Evolutionary conservation across 768 basidiomycete species (phyloP).

Genomic region (Kwoniella europaea): DNA sequence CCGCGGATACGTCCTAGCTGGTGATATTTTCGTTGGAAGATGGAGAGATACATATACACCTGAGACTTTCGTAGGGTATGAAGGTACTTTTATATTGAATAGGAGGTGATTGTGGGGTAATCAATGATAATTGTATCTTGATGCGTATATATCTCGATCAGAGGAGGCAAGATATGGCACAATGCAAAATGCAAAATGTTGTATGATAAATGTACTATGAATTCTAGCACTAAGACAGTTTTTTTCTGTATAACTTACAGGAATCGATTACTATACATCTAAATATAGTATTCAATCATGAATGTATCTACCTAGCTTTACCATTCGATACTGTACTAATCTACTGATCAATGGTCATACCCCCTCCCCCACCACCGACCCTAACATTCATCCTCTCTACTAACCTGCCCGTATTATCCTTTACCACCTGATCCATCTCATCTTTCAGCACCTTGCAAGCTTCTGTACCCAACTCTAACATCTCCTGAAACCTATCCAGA

Average conservation of each 20-base stretch:
- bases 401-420: conserved; percentile 67
- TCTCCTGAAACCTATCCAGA: conserved; percentile 87
- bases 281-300: not conserved
- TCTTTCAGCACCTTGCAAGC: conserved; percentile 76
- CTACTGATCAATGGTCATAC: not conserved
- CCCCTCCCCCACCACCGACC: conserved; percentile 27
- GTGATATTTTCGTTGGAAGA: conserved; percentile 55
- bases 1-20: conserved; percentile 55
- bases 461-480: conserved; percentile 77
- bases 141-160: too few species aligned
- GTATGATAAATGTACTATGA: not conserved
- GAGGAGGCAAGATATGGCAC: too few species aligned
- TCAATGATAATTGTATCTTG: not conserved
- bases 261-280: too few species aligned
- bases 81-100: conserved; percentile 61
- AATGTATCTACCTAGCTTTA: not conserved
- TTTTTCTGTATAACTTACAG: not conserved
- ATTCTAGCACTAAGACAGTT: not conserved
- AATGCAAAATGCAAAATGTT: not conserved
- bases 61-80: conserved; percentile 62
- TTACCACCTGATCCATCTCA: conserved; percentile 81
- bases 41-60: conserved; percentile 59
- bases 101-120: conserved; percentile 15
- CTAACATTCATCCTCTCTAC: conserved; percentile 66
- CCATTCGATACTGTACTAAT: not conserved